Evolutionary conservation across 2,329 filamentous ascomycete species (phyloP).

Genomic region (Fusarium sp.): DNA sequence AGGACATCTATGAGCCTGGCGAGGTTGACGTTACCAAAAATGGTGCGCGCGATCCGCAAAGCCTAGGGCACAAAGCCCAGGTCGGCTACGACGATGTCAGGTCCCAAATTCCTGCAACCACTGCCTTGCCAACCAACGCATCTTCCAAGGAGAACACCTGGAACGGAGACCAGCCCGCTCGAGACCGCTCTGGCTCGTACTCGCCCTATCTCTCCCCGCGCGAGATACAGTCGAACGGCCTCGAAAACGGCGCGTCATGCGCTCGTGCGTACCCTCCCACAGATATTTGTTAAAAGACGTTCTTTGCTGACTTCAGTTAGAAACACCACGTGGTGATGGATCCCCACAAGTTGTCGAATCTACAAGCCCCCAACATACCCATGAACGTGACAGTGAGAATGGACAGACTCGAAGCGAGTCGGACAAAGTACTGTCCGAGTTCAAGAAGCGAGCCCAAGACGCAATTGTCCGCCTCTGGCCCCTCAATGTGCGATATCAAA

Average conservation of each 20-base stretch:
- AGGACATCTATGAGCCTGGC: slow-evolving; percentile 64
- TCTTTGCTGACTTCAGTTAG: slow-evolving; percentile 24
- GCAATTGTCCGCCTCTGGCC: slow-evolving; percentile 73
- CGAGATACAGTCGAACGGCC: slow-evolving; percentile 51
- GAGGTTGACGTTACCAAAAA: slow-evolving; percentile 14
- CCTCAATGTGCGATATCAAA: slow-evolving; percentile 77
- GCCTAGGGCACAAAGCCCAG: background rate
- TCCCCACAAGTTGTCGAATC: background rate
- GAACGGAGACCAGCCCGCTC: slow-evolving; percentile 31
- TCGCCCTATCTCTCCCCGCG: slow-evolving; percentile 62
- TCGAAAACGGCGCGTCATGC: slow-evolving; percentile 19
- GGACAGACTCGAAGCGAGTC: background rate
- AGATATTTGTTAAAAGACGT: background rate
- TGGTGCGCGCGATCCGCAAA: background rate
- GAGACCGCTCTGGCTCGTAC: slow-evolving; percentile 63
- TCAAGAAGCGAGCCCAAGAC: slow-evolving; percentile 69
- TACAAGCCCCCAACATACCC: background rate
- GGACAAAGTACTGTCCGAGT: slow-evolving; percentile 47
- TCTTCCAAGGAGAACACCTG: slow-evolving; percentile 1
- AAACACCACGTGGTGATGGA: slow-evolving; percentile 4
- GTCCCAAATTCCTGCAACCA: background rate
- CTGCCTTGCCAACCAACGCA: background rate
- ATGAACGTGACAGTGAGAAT: background rate
- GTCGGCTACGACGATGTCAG: background rate
- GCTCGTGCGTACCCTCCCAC: slow-evolving; percentile 9